Conservation (phyloP, 257 asterid species). For the Scutellaria baicalensis region DNA sequence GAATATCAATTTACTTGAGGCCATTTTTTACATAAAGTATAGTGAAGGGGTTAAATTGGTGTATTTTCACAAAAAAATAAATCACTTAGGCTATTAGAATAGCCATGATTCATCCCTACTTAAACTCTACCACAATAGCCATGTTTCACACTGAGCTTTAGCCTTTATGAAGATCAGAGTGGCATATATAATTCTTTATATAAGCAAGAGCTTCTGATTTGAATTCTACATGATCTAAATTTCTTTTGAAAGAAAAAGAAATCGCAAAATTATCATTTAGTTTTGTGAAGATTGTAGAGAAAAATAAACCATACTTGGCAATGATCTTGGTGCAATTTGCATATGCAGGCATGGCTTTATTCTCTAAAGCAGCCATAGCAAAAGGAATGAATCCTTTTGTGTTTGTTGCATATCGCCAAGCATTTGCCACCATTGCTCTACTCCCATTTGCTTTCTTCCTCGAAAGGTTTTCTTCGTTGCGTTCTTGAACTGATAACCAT, state of each 20-base stretch:
- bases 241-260: neutral
- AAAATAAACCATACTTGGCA: slow-evolving; percentile 20
- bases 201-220: neutral
- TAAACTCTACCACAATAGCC: neutral
- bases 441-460: slow-evolving; percentile 43
- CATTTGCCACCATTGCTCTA: slow-evolving; percentile 34
- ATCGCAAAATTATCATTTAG: neutral
- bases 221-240: neutral
- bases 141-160: neutral
- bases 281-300: slow-evolving; percentile 3
- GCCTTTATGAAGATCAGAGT: neutral
- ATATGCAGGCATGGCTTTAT: slow-evolving; percentile 47
- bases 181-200: neutral
- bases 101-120: too few species aligned
- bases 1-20: too few species aligned
- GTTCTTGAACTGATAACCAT: neutral
- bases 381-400: slow-evolving; percentile 44
- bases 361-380: slow-evolving; percentile 44
- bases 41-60: too few species aligned
- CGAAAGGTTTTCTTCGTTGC: slow-evolving; percentile 22
- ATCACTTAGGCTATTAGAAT: too few species aligned
- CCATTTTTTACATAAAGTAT: too few species aligned
- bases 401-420: slow-evolving; percentile 51
- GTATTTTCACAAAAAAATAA: too few species aligned
- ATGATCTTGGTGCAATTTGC: slow-evolving; percentile 35